phyloP scores from a whole-genome alignment of 805 yeast genomes.

The Diddensiella transvaalensis region DNA sequence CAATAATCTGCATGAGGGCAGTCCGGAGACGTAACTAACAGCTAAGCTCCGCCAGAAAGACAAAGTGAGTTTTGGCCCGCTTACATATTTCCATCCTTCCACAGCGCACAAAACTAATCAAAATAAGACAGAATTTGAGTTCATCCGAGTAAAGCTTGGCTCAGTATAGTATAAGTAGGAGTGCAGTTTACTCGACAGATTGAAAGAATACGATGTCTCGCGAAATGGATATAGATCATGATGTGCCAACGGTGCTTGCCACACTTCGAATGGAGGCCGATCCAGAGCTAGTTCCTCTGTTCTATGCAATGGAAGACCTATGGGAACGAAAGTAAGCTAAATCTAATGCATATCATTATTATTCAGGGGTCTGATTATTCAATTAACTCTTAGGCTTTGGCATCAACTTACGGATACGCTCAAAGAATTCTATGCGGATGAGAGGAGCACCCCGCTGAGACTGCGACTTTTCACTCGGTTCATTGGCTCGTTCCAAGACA shows the following conservation, averaged over 20 bases:
- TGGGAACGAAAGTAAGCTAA: conserved; percentile 64
- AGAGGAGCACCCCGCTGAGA: conserved; percentile 52
- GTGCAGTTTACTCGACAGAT: too few relatives aligned
- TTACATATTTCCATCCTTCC: too few relatives aligned
- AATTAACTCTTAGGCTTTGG: conserved; percentile 53
- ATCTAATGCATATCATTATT: neutral
- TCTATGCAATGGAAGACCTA: conserved; percentile 72
- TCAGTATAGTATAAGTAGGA: too few relatives aligned
- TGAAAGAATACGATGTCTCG: conserved; percentile 13
- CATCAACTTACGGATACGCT: conserved; percentile 80
- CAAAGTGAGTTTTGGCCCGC: too few relatives aligned
- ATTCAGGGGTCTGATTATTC: too few relatives aligned
- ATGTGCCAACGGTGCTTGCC: conserved; percentile 49
- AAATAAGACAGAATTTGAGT: too few relatives aligned
- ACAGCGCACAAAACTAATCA: too few relatives aligned
- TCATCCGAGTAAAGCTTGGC: too few relatives aligned
- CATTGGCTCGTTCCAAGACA: conserved; percentile 60
- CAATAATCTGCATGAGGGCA: neutral
- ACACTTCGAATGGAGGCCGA: conserved; percentile 66
- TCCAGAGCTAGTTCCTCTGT: conserved; percentile 55
- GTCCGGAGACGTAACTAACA: too few relatives aligned
- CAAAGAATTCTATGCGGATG: conserved; percentile 54
- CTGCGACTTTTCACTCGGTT: conserved; percentile 68
- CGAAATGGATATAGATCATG: conserved; percentile 31
- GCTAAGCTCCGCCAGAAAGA: too few relatives aligned